Evolutionary conservation across 1,284 basidiomycete genomes (phyloP).

Genomic region (Phellinidium pouzarii): DNA sequence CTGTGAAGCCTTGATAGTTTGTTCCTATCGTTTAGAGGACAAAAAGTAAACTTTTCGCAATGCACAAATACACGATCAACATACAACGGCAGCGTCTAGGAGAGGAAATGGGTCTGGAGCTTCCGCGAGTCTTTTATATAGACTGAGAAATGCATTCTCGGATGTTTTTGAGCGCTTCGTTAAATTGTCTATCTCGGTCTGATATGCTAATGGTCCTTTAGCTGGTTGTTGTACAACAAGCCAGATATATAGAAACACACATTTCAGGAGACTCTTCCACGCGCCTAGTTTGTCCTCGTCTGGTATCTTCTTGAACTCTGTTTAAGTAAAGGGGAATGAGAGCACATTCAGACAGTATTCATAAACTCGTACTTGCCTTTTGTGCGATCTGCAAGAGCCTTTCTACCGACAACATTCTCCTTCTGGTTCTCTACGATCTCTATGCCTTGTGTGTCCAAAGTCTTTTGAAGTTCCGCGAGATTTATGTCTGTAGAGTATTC

Average conservation of each 20-base stretch:
- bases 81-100: conserved; percentile 85
- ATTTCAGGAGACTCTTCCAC: conserved; percentile 85
- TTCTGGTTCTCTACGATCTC: conserved; percentile 98
- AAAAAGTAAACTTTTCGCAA: background rate
- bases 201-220: conserved; percentile 61
- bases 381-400: conserved; percentile 87
- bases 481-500: conserved; percentile 60
- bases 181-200: conserved; percentile 91
- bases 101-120: conserved; percentile 96
- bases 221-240: conserved; percentile 8
- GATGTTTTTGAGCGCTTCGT: conserved; percentile 87
- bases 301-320: conserved; percentile 91
- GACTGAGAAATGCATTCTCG: conserved; percentile 89
- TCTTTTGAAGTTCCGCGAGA: conserved; percentile 87
- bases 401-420: conserved; percentile 89
- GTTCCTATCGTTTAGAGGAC: conserved; percentile 48
- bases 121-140: conserved; percentile 90
- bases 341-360: background rate
- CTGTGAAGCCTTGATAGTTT: conserved; percentile 83
- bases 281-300: conserved; percentile 79
- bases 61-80: conserved; percentile 24
- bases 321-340: background rate
- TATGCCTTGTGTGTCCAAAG: conserved; percentile 82
- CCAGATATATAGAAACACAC: conserved; percentile 32
- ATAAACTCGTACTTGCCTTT: conserved; percentile 50